Percentiles rank a stretch among this genome's conserved stretches.
phyloP scores from a whole-genome alignment of 441 rosid genomes.

The Pelargonium australe region DNA sequence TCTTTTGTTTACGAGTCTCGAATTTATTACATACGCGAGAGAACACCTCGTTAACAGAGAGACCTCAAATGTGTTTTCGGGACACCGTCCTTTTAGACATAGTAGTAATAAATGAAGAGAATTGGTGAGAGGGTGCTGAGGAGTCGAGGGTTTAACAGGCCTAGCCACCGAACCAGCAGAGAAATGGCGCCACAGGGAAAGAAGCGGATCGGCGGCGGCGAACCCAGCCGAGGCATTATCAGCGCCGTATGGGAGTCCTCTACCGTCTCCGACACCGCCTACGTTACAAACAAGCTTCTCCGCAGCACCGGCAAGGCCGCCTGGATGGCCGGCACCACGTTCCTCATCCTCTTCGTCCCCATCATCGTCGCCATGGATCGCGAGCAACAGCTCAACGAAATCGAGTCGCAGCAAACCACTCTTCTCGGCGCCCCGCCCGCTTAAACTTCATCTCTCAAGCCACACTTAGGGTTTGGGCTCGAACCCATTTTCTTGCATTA shows the following conservation, averaged over 20 bases:
- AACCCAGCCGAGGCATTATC: background rate
- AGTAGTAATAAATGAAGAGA: too few species aligned
- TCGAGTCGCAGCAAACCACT: conserved; percentile 71
- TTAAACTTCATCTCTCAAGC: background rate
- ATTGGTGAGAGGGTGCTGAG: too few species aligned
- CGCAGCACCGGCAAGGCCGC: conserved; percentile 84
- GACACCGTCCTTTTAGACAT: too few species aligned
- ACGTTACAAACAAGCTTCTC: conserved; percentile 57
- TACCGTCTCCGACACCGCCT: conserved; percentile 49
- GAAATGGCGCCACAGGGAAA: background rate
- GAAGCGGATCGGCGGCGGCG: background rate
- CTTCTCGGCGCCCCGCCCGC: conserved; percentile 63
- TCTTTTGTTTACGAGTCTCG: too few species aligned
- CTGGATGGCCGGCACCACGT: conserved; percentile 83
- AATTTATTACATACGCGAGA: too few species aligned
- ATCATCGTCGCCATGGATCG: conserved; percentile 77
- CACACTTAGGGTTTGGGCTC: background rate
- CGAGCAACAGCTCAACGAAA: conserved; percentile 63
- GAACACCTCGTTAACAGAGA: too few species aligned
- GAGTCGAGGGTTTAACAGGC: too few species aligned
- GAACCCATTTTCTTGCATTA: too few species aligned
- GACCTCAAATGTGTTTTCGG: too few species aligned
- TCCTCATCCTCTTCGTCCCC: conserved; percentile 64
- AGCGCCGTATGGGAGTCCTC: conserved; percentile 23
- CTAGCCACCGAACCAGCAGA: too few species aligned